Base-by-base conservation (phyloP, 768 basidiomycete genomes). In the Gloeopeniophorella convolvens region DNA sequence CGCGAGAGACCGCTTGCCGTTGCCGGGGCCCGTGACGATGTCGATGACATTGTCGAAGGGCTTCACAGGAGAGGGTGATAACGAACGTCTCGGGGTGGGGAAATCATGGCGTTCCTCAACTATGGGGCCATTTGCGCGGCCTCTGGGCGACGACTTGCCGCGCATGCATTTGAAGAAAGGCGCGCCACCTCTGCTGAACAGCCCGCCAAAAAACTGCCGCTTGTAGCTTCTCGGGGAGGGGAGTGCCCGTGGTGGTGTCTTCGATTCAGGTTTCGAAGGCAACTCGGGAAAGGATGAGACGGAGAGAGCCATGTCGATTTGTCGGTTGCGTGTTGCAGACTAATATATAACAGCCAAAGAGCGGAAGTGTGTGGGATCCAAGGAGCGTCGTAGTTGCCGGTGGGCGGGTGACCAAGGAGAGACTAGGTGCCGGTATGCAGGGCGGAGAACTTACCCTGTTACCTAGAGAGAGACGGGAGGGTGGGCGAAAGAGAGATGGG, bases 281-380 rank as follows among this genome's bases (percentile, higher is more conserved):
- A 45, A 30, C 16, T 34, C 57, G 1, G 57, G 57, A 43, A 58
- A 58, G 3, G 57, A 58, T 16, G 55, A 56, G 50, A 56, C 55
- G 15, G 54, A 47, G 41, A 57, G 57, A 13, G 55, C 30, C 57
- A 56, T 58, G 16, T 21, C 5, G 7, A 33, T 36, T 15, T 18
- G 35, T 23, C 15, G 10, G 8, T 3, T 28, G 5, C 18, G 26
- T 3, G 18, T 46, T 13, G 44, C 21, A 6, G 24, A 26, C 9
- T 9, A 31, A 12, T 27, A 24, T 16, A 30, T 35, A 26, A 30
- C 30, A 1, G 21, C 24, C 20, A 42, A 35, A 31, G 32, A 20
- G 13, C 11, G n/a, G 30, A 33, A 28, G 16, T 20, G 35, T 18
- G n/a, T n/a, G n/a, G n/a, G n/a, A n/a, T n/a, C n/a, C n/a, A n/a